These are phyloP conservation scores for Cochlearia excelsa DNA, from an alignment of 345 rosid genomes.

Conservation along the genomic window DNA sequence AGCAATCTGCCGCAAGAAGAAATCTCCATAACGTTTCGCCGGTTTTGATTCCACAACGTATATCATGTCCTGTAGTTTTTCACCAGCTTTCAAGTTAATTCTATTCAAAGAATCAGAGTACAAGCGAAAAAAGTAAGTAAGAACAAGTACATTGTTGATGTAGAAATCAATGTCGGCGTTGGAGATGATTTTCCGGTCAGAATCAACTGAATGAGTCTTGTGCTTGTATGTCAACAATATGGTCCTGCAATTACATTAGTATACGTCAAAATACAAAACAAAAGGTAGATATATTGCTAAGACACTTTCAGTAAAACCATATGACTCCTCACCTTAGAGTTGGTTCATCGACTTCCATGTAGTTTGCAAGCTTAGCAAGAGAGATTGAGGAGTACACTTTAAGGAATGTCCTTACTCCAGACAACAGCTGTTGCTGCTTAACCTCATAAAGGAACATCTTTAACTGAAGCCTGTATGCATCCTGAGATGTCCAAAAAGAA, in stretches of 20 bases:
- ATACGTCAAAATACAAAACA: conserved; percentile 1
- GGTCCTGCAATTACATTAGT: conserved; percentile 48
- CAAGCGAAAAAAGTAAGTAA: background rate
- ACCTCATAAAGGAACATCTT: conserved; percentile 93
- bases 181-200: conserved; percentile 69
- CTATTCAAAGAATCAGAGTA: background rate
- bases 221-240: conserved; percentile 92
- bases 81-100: conserved; percentile 5
- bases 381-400: conserved; percentile 87
- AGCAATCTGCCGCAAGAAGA: conserved; percentile 88
- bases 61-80: conserved; percentile 71
- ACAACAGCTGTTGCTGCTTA: conserved; percentile 85
- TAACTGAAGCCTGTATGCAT: conserved; percentile 92
- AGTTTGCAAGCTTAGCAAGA: conserved; percentile 76
- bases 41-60: conserved; percentile 76
- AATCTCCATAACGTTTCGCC: conserved; percentile 73
- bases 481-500: conserved; percentile 43
- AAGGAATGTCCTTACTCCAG: conserved; percentile 79
- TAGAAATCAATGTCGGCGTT: conserved; percentile 94
- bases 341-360: conserved; percentile 94
- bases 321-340: conserved; percentile 57
- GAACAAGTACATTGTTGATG: conserved; percentile 64
- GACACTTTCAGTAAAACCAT: background rate
- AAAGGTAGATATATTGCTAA: background rate
- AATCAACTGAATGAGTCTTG: conserved; percentile 90